These are phyloP conservation scores for Solanum dulcamara DNA, from an alignment of 257 asterid genomes.

Conservation along the genomic window DNA sequence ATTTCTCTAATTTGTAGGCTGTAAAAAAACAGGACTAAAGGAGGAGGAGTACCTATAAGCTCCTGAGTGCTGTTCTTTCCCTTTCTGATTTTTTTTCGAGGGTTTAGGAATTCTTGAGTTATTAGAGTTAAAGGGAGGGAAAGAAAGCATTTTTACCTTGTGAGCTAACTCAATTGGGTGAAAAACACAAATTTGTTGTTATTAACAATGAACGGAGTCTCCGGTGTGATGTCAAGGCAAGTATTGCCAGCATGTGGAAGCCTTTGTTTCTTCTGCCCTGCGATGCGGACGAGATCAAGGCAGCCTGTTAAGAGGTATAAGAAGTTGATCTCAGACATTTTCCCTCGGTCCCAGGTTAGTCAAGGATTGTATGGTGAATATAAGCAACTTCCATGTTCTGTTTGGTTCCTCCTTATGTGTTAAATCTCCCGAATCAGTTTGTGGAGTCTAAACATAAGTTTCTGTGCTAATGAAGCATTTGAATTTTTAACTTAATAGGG, in stretches of 20 bases:
- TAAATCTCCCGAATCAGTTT: background rate
- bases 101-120: constrained; percentile 10
- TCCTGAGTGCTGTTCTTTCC: constrained; percentile 49
- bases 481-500: background rate
- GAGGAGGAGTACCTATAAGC: constrained; percentile 34
- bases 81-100: constrained; percentile 31
- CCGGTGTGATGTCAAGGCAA: constrained; percentile 92
- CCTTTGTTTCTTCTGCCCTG: constrained; percentile 94
- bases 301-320: constrained; percentile 99
- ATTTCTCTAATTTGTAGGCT: constrained; percentile 1
- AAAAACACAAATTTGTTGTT: background rate
- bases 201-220: constrained; percentile 52
- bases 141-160: constrained; percentile 28
- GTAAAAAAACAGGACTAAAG: background rate
- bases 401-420: background rate
- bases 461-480: background rate
- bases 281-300: constrained; percentile 83
- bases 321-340: constrained; percentile 87
- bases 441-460: background rate
- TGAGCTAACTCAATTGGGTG: constrained; percentile 9
- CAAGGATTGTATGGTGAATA: background rate
- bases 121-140: constrained; percentile 43
- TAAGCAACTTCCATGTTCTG: background rate
- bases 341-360: constrained; percentile 78
- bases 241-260: constrained; percentile 85